Evolutionary conservation across 2,329 filamentous ascomycete genomes (phyloP).

Genomic region (Diplocarpon mali): DNA sequence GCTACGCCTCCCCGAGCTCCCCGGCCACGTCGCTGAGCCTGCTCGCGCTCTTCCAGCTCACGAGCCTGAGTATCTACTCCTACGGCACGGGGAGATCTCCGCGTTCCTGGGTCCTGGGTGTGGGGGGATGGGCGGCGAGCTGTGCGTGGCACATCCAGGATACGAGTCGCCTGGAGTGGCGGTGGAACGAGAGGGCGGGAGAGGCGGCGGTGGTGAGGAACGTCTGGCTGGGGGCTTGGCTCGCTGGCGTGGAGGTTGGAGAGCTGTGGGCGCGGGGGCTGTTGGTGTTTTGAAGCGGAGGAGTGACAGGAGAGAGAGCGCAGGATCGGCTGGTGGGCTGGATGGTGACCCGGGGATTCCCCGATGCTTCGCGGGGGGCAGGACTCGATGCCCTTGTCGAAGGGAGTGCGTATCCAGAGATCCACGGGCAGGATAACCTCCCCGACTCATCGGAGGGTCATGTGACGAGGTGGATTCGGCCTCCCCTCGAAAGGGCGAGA

Average conservation of each 20-base stretch:
- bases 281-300: neutral
- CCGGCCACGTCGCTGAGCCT: neutral
- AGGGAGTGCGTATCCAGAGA: no score
- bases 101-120: constrained; percentile 2
- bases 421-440: no score
- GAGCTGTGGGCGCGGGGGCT: neutral
- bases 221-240: neutral
- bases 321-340: no score
- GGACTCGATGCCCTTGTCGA: no score
- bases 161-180: constrained; percentile 1
- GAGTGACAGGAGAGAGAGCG: neutral
- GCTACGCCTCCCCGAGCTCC: neutral
- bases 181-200: constrained; percentile 2
- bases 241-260: neutral
- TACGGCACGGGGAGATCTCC: neutral
- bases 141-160: constrained; percentile 2
- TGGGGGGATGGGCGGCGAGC: constrained; percentile 1
- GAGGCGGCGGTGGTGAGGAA: neutral
- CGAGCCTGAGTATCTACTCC: constrained; percentile 1
- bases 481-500: no score
- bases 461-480: no score
- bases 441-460: no score
- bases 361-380: no score
- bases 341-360: no score
- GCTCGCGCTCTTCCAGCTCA: constrained; percentile 1